phyloP scores from a whole-genome alignment of 164 flowering plant genomes.

The Piper betle region DNA sequence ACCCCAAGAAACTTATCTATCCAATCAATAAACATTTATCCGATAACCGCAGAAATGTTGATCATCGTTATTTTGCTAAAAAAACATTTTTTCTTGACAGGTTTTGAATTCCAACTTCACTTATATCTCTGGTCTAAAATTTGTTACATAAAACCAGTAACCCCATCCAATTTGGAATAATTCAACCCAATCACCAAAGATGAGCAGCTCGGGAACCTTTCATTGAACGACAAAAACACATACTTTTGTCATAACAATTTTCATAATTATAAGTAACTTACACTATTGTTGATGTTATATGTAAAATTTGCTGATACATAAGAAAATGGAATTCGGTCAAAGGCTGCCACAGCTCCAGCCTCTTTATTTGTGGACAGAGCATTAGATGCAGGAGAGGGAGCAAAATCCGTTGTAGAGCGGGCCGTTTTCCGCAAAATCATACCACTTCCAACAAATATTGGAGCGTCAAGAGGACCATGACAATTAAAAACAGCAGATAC shows the following conservation, averaged over 20 bases:
- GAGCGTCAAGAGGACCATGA: slow-evolving; percentile 96
- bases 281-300: slow-evolving; percentile 83
- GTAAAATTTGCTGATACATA: slow-evolving; percentile 89
- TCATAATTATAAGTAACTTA: slow-evolving; percentile 23
- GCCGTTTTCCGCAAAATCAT: slow-evolving; percentile 68
- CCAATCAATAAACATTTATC: too few relatives aligned
- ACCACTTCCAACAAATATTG: slow-evolving; percentile 89
- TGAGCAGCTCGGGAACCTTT: background rate
- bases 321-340: slow-evolving; percentile 85
- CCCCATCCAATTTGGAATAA: background rate
- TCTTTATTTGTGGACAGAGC: slow-evolving; percentile 65
- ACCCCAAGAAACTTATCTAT: background rate
- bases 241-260: too few relatives aligned
- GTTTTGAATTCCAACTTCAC: background rate
- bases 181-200: background rate
- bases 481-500: slow-evolving; percentile 91
- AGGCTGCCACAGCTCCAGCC: slow-evolving; percentile 96
- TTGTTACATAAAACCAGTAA: background rate
- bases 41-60: too few relatives aligned
- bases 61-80: background rate
- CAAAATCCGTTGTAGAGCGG: slow-evolving; percentile 26
- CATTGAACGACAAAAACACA: too few relatives aligned
- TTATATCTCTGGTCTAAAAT: too few relatives aligned
- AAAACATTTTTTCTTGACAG: background rate
- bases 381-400: slow-evolving; percentile 63